Base-by-base conservation (phyloP, 2,329 filamentous ascomycete genomes). In the Calonectria multiphialidica region DNA sequence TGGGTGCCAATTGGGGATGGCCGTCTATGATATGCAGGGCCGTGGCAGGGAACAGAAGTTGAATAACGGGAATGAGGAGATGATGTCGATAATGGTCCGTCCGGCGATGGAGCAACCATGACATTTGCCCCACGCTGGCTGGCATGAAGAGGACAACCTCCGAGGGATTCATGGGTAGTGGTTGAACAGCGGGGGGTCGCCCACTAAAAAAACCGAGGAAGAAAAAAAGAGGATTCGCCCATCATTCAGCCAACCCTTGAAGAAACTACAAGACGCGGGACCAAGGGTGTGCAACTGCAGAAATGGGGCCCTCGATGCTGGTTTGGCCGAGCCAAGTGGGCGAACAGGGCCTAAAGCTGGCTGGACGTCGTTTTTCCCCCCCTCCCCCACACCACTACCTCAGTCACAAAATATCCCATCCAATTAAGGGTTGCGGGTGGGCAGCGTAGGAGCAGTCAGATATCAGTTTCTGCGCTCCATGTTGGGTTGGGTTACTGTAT, bases 391-490 rank as follows among this genome's bases (percentile, higher is more conserved):
- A 49, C 61, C 37, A 65, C 40, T 59, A 59, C 35, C 25, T 23
- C 12, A 21, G 21, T 47, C 53, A 44, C 63, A 40, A 61, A 25
- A 25, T n/a, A 37, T 64, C 59, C 66, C 66, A 59, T 68, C 75
- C 72, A 79, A 74, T 78, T 71, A 73, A 28, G 28, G 25, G 21
- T 42, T 35, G 12, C 33, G 25, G n/a, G 45, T 28, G 45, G 65
- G 70, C 64, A 69, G 42, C 61, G 68, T 66, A 70, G 35, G 61
- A 72, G 44, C 63, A 70, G 74, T 78, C 77, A 79, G 64, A 76
- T 79, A 74, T 79, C 78, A 79, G 72, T 76, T 79, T 79, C 63
- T 69, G 65, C n/a, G n/a, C 45, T 45, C 66, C 75, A 68, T 68
- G 70, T 72, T 65, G 57, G 62, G 66, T 67, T 65, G 57, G 64